Evolutionary conservation across 768 basidiomycete genomes (phyloP).

Genomic region (Austroboletus festivus): DNA sequence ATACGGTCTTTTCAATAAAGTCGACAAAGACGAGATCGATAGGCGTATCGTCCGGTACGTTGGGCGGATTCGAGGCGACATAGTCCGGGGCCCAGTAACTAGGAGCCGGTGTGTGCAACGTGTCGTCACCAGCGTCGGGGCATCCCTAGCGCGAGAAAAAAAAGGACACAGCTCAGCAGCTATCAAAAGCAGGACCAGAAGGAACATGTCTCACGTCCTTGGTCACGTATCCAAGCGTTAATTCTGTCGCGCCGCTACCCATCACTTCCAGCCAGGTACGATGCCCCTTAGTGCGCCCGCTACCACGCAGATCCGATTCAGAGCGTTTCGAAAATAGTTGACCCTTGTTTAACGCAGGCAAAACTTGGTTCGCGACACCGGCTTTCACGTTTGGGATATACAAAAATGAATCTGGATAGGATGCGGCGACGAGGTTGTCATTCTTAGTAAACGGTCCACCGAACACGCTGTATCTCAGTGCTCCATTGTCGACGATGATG

Average conservation of each 20-base stretch:
- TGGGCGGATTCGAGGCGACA: slow-evolving; percentile 53
- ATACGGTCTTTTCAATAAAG: slow-evolving; percentile 56
- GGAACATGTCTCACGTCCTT: slow-evolving; percentile 46
- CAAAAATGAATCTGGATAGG: slow-evolving; percentile 63
- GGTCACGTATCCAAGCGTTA: slow-evolving; percentile 77
- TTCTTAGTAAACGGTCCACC: slow-evolving; percentile 73
- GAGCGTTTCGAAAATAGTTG: slow-evolving; percentile 12
- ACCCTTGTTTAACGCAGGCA: slow-evolving; percentile 53
- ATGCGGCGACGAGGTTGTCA: slow-evolving; percentile 73
- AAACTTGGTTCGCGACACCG: slow-evolving; percentile 48
- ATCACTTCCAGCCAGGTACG: slow-evolving; percentile 52
- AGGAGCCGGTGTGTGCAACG: slow-evolving; percentile 56
- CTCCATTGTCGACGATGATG: slow-evolving; percentile 63
- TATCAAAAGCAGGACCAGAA: neutral
- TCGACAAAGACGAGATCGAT: slow-evolving; percentile 77
- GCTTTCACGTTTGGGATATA: slow-evolving; percentile 57
- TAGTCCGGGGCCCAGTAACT: slow-evolving; percentile 55
- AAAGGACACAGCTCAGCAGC: neutral
- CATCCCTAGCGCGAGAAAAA: slow-evolving; percentile 47
- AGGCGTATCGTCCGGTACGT: slow-evolving; percentile 43
- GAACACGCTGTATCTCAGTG: slow-evolving; percentile 64
- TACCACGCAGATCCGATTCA: slow-evolving; percentile 29
- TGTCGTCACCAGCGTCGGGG: slow-evolving; percentile 75
- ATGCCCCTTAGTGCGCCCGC: slow-evolving; percentile 49
- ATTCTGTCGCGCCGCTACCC: slow-evolving; percentile 38